A percentile compares a stretch with the other conserved stretches of the same genome.
These are phyloP conservation scores for Starmera pachycereana DNA, from an alignment of 805 yeast species.

Conservation along the genomic window DNA sequence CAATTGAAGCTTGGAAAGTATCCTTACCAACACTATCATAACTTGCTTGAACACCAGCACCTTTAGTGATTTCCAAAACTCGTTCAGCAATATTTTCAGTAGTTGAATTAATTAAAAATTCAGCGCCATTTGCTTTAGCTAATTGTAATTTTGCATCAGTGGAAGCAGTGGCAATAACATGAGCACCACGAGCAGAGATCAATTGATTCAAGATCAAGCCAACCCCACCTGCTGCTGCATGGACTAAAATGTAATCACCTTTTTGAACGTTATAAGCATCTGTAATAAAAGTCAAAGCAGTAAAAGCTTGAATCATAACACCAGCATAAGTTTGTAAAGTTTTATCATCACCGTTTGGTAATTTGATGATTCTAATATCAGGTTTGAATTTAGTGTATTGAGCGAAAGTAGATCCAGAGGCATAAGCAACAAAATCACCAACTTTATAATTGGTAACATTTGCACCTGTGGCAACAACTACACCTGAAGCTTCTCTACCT, in stretches of 20 bases:
- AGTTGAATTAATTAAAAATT: slow-evolving; percentile 45
- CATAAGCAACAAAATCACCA: slow-evolving; percentile 65
- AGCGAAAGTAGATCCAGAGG: slow-evolving; percentile 49
- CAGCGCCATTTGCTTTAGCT: slow-evolving; percentile 72
- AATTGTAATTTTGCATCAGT: slow-evolving; percentile 56
- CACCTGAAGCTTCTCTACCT: slow-evolving; percentile 72
- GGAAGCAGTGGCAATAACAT: slow-evolving; percentile 79
- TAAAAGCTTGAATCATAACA: slow-evolving; percentile 59
- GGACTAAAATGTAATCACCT: slow-evolving; percentile 65
- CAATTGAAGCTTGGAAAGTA: slow-evolving; percentile 56
- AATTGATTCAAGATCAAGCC: slow-evolving; percentile 68
- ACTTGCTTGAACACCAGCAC: slow-evolving; percentile 57
- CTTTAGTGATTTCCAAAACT: slow-evolving; percentile 50
- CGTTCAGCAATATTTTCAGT: slow-evolving; percentile 45
- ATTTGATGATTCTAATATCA: slow-evolving; percentile 29
- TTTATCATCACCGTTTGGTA: slow-evolving; percentile 42
- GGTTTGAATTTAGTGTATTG: slow-evolving; percentile 50
- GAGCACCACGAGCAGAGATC: slow-evolving; percentile 54
- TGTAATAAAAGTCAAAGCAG: slow-evolving; percentile 61
- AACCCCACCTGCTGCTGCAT: slow-evolving; percentile 96
- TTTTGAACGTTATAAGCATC: slow-evolving; percentile 58
- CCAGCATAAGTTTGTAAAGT: slow-evolving; percentile 49
- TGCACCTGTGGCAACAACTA: slow-evolving; percentile 52
- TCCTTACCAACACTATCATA: slow-evolving; percentile 76
- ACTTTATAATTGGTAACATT: slow-evolving; percentile 42